Conservation (phyloP, 768 basidiomycete species). For the Rhodosporidiobolus odoratus region DNA sequence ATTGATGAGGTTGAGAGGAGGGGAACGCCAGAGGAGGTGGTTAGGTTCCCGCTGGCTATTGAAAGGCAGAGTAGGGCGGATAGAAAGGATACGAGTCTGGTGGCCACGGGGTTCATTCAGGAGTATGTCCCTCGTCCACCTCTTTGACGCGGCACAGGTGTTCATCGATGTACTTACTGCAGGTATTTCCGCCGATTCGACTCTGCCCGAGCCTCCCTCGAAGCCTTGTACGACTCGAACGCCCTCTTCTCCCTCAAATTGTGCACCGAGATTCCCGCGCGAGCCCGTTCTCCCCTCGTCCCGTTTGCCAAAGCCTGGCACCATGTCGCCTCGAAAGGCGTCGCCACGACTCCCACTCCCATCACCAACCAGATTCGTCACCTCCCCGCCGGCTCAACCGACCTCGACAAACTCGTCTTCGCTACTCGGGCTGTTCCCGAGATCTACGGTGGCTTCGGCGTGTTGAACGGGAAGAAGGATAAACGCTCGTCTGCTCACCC, state of each 20-base stretch:
- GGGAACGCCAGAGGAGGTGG: neutral
- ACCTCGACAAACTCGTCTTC: constrained; percentile 5
- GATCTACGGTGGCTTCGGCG: neutral
- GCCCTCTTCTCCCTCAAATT: constrained; percentile 30
- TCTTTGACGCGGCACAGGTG: too few relatives aligned
- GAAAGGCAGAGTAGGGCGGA: neutral
- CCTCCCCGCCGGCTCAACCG: constrained; percentile 27
- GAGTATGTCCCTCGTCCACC: constrained; percentile 10
- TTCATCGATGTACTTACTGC: too few relatives aligned
- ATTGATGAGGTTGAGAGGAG: constrained; percentile 14
- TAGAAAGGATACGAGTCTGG: neutral
- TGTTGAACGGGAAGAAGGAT: neutral
- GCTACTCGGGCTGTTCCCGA: constrained; percentile 11
- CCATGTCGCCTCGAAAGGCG: neutral
- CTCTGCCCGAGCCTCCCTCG: constrained; percentile 16
- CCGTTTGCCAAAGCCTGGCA: constrained; percentile 12
- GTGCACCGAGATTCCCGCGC: constrained; percentile 2
- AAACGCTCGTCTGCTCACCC: too few relatives aligned
- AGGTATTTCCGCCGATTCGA: constrained; percentile 35
- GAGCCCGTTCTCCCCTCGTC: neutral
- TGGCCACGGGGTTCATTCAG: constrained; percentile 10
- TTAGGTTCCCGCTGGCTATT: constrained; percentile 14
- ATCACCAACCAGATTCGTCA: constrained; percentile 27
- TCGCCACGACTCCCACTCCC: constrained; percentile 17
- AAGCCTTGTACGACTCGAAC: constrained; percentile 20